Evolutionary conservation across 148 eudicot species (phyloP).

Genomic region (Vaccinium myrtillus): DNA sequence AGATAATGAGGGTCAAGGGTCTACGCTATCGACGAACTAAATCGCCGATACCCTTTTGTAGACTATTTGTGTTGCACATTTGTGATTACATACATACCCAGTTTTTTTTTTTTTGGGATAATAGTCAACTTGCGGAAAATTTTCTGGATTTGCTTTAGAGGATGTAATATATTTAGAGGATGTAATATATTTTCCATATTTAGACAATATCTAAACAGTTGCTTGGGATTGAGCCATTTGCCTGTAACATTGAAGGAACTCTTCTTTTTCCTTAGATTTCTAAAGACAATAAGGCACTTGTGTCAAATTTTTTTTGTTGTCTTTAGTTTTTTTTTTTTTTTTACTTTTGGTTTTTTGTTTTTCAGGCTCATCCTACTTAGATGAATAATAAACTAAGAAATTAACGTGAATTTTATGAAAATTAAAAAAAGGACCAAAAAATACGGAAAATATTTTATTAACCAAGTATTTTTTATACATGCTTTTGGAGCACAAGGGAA

Average conservation of each 20-base stretch:
- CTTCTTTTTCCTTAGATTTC: not conserved
- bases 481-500: too few species aligned
- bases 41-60: not conserved
- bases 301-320: too few species aligned
- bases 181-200: not conserved
- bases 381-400: too few species aligned
- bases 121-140: not conserved
- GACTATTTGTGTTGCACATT: not conserved
- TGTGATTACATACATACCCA: not conserved
- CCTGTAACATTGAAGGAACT: not conserved
- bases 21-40: conserved; percentile 33
- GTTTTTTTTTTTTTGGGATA: not conserved
- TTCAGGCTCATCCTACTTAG: too few species aligned
- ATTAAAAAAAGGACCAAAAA: too few species aligned
- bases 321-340: too few species aligned
- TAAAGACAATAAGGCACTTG: too few species aligned
- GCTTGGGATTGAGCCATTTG: not conserved
- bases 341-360: too few species aligned
- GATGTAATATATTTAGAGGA: not conserved
- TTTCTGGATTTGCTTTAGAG: not conserved
- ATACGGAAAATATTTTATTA: too few species aligned
- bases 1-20: conserved; percentile 47
- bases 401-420: too few species aligned
- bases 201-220: not conserved
- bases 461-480: too few species aligned